Base-by-base conservation (phyloP, 2,329 filamentous ascomycete species). In the Pseudocercospora vitis region DNA sequence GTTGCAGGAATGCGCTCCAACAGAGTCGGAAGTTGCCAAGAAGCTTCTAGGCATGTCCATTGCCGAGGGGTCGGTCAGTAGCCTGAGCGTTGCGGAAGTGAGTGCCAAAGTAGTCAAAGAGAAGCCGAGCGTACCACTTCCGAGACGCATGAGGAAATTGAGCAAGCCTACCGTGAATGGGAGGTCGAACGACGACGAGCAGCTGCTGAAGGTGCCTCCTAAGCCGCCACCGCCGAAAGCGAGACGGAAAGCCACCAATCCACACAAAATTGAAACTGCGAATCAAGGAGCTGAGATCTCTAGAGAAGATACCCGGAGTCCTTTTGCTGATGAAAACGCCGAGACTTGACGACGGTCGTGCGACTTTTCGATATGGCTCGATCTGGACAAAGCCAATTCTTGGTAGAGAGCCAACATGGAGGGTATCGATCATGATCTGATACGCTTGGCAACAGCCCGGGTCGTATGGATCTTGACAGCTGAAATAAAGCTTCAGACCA, bases 41-140 rank as follows among this genome's bases (percentile, higher is more conserved):
- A 85, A 83, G 60, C 71, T 86, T 23, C 71, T 91, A 2, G 88
- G 87, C 7, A 90, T 91, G 71, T 87, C 84, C 56, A 76, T 92
- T 3, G 81, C 83, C 1, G 78, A 81, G 1, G 82, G 88, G 48
- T 81, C 80, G n/a, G 82, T 81, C 44, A 95, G 89, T 68, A 84
- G 80, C 64, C 76, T 89, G 60, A 66, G 64, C 24, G 57, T 95
- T 35, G 78, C 83, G 28, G 87, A 94, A 63, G 83, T 95, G 35
- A 63, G 64, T 24, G 89, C 90, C 12, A 70, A 71, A 5, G 82
- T 83, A 8, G 87, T 91, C 39, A 89, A 81, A 69, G 89, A 92
- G 72, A 91, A 88, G 69, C 89, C 89, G 0, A 89, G 88, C 1
- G 83, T 92, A 18, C 85, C 91, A 64, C 91, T 89, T 14, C 89